phyloP scores from a whole-genome alignment of 2,329 filamentous ascomycete species.

The Aspergillus vadensis region DNA sequence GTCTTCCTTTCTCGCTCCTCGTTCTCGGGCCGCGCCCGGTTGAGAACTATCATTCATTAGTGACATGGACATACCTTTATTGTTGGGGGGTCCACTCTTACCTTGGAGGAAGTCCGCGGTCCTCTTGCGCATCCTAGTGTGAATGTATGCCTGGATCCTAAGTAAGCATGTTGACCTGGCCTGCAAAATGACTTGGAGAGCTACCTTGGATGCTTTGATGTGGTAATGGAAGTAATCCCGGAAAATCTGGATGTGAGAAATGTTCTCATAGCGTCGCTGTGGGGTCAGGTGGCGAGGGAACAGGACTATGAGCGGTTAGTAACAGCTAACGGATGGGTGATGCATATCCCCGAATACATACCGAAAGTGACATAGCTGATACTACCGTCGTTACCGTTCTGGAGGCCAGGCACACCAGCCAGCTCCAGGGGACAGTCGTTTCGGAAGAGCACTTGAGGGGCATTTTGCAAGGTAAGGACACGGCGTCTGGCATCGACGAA shows the following conservation, averaged over 20 bases:
- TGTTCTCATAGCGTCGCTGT: constrained; percentile 89
- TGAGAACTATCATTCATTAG: constrained; percentile 70
- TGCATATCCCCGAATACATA: constrained; percentile 46
- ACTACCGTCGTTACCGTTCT: constrained; percentile 73
- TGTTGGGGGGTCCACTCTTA: constrained; percentile 45
- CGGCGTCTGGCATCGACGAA: constrained; percentile 94
- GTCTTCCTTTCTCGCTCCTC: constrained; percentile 99
- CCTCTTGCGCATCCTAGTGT: constrained; percentile 95
- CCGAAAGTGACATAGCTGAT: constrained; percentile 98
- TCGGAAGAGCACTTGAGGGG: constrained; percentile 93
- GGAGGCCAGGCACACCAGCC: constrained; percentile 81
- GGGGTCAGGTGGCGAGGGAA: constrained; percentile 93
- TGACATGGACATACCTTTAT: not conserved
- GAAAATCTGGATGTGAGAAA: constrained; percentile 99
- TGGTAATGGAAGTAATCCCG: constrained; percentile 99
- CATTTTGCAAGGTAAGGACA: constrained; percentile 83
- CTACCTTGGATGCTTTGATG: constrained; percentile 94
- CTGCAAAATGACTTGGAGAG: not conserved
- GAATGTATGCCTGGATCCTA: constrained; percentile 78
- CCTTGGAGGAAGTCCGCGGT: constrained; percentile 98
- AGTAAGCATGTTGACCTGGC: constrained; percentile 13
- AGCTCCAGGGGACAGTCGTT: constrained; percentile 93
- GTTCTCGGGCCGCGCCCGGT: constrained; percentile 88
- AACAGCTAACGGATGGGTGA: not conserved
- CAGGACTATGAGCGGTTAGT: constrained; percentile 62